A percentile compares a stretch with the other conserved stretches of the same genome.
Conservation (phyloP, 768 basidiomycete genomes). For the Vararia minispora region DNA sequence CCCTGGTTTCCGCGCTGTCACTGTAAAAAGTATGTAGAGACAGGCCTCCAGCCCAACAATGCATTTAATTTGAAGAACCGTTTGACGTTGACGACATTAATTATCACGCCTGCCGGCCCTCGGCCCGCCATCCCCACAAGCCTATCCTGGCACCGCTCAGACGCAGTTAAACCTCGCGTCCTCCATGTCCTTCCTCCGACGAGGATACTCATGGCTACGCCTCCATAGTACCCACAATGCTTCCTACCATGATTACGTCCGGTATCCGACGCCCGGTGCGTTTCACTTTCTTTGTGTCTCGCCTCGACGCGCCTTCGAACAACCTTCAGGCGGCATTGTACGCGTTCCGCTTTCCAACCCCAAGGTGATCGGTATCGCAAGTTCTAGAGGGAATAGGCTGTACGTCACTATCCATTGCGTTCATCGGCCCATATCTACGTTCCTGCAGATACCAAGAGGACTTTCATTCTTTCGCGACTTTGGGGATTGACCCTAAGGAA, state of each 20-base stretch:
- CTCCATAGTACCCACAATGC: constrained; percentile 1
- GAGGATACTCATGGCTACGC: no score
- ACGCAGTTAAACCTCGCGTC: no score
- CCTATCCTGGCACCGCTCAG: no score
- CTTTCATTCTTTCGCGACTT: constrained; percentile 63
- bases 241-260: constrained; percentile 64
- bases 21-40: no score
- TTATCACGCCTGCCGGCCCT: no score
- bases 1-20: no score
- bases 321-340: constrained; percentile 40
- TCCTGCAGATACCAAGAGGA: constrained; percentile 77
- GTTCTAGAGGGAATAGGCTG: constrained; percentile 69
- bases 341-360: constrained; percentile 67
- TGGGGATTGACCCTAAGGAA: constrained; percentile 70
- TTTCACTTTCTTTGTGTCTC: constrained; percentile 1
- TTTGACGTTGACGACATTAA: no score
- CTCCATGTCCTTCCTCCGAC: no score
- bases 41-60: no score
- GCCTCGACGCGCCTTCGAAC: constrained; percentile 4
- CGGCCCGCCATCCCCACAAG: no score
- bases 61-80: no score
- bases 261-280: constrained; percentile 35
- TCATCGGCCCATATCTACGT: constrained; percentile 1
- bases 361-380: constrained; percentile 67
- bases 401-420: constrained; percentile 19